Percentiles rank a stretch among this genome's conserved stretches.
Evolutionary conservation across 768 basidiomycete genomes (phyloP).

Genomic region (Leucocoprinus sp.): DNA sequence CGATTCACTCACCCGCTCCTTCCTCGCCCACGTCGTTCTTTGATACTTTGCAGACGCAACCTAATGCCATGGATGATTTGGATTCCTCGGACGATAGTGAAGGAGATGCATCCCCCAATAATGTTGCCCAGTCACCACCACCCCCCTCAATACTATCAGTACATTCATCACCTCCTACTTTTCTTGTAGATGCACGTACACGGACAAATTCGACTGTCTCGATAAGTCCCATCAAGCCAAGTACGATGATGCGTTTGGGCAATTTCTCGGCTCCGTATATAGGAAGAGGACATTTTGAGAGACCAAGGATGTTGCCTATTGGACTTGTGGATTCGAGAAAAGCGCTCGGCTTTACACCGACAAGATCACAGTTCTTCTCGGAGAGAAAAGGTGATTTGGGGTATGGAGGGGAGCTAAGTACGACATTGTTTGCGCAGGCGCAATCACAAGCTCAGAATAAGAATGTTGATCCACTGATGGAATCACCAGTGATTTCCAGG

Average conservation of each 20-base stretch:
- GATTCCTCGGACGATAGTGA: constrained; percentile 47
- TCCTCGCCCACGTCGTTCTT: constrained; percentile 67
- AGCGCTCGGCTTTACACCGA: constrained; percentile 47
- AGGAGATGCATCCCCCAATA: constrained; percentile 24
- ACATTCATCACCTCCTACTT: constrained; percentile 11
- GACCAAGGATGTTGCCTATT: constrained; percentile 21
- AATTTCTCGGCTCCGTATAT: constrained; percentile 68
- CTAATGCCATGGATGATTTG: constrained; percentile 67
- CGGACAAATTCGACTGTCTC: constrained; percentile 31
- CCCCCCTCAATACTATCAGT: constrained; percentile 8
- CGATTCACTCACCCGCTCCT: constrained; percentile 46
- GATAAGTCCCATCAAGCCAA: constrained; percentile 19
- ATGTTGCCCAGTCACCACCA: constrained; percentile 16
- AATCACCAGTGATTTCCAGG: not conserved
- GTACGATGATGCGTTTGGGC: constrained; percentile 53
- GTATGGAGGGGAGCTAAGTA: constrained; percentile 25
- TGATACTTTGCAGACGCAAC: constrained; percentile 61
- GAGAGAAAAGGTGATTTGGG: constrained; percentile 33
- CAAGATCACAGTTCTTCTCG: constrained; percentile 37
- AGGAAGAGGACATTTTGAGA: constrained; percentile 27
- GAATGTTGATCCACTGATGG: not conserved
- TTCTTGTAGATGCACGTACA: constrained; percentile 27
- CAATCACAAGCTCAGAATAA: constrained; percentile 1
- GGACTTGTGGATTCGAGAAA: constrained; percentile 29
- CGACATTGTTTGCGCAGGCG: constrained; percentile 14